Base-by-base conservation (phyloP, 1,139 yeast genomes). In the Candida albicans region DNA sequence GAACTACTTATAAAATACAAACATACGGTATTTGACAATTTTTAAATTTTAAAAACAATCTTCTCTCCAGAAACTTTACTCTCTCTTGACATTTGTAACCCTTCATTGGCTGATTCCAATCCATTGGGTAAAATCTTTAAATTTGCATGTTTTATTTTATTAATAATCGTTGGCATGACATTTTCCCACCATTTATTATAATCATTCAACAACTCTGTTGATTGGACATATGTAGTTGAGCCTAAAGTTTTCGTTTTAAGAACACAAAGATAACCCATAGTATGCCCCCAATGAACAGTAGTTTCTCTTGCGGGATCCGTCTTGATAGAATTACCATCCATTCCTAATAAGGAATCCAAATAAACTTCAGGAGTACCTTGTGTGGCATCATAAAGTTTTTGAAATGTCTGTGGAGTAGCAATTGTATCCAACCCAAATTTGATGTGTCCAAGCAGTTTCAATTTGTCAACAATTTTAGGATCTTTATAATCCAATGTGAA, bases 401-500 rank as follows among this genome's bases (percentile, higher is more conserved):
- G 75, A 52, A 65, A 68, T n/a, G 84, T 72, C 10, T 57, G 61
- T 1, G 44, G 43, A 10, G 38, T 48, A 8, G 86, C 65, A 38
- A 84, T 75, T 28, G 84, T 70, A 58, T 86, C 91, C 11, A 75
- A 67, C 3, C 73, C 87, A 52, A 77, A 81, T 22, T 59, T 64
- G 37, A 82, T 64, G 7, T 64, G 59, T 26, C 71, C 77, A 2
- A 64, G 59, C 7, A 71, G 71, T 48, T 64, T 70, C 49, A 84
- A 77, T 53, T 79, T 71, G 12, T 68, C 73, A 42, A 76, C 62
- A 42, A 77, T 84, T 52, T 79, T 76, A 0, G 61, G 48, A 49
- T 80, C 84, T 41, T 72, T 75, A 61, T 85, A 85, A 60, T 85
- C 88, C 52, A 82, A 73, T 8, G 73, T 65, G 14, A 64, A 63